phyloP scores from a whole-genome alignment of 1,284 basidiomycete genomes.

The Xerocomus amazonicus region DNA sequence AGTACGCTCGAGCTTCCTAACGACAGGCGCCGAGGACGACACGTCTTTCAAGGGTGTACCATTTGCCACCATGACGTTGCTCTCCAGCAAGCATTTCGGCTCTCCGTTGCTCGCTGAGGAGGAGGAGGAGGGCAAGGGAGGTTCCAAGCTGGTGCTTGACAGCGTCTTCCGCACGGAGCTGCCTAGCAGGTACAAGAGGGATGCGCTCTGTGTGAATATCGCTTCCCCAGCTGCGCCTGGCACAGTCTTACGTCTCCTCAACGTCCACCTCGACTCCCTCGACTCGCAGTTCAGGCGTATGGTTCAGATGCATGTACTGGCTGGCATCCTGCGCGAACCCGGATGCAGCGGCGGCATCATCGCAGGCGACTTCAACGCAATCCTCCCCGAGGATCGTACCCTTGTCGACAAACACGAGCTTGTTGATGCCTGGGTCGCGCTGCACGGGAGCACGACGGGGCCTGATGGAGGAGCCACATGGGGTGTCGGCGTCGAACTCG shows the following conservation, averaged over 20 bases:
- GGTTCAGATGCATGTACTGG: slow-evolving; percentile 33
- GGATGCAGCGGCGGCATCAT: slow-evolving; percentile 39
- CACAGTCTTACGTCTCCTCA: not conserved
- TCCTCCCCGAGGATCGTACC: slow-evolving; percentile 41
- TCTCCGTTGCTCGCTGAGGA: not conserved
- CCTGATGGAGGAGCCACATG: not conserved
- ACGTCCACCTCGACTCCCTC: slow-evolving; percentile 1
- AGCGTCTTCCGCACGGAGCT: not conserved
- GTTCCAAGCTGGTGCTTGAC: not conserved
- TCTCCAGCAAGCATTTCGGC: slow-evolving; percentile 36
- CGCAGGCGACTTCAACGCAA: slow-evolving; percentile 44
- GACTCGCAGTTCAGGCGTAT: not conserved
- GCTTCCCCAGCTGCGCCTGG: not conserved
- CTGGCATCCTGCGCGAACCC: slow-evolving; percentile 37
- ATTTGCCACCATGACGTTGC: slow-evolving; percentile 41
- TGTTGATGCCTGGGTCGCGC: not conserved
- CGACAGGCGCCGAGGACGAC: slow-evolving; percentile 18
- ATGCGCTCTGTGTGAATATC: not conserved
- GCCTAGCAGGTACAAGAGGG: not conserved
- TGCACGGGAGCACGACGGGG: not conserved
- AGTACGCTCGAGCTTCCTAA: not conserved
- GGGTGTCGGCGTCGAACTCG: not conserved
- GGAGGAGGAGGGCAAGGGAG: not conserved
- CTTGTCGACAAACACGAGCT: not conserved
- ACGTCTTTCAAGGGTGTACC: slow-evolving; percentile 34